Conservation (phyloP, 371 early-diverging fungal genomes). For the Syncephalastrum monosporum region DNA sequence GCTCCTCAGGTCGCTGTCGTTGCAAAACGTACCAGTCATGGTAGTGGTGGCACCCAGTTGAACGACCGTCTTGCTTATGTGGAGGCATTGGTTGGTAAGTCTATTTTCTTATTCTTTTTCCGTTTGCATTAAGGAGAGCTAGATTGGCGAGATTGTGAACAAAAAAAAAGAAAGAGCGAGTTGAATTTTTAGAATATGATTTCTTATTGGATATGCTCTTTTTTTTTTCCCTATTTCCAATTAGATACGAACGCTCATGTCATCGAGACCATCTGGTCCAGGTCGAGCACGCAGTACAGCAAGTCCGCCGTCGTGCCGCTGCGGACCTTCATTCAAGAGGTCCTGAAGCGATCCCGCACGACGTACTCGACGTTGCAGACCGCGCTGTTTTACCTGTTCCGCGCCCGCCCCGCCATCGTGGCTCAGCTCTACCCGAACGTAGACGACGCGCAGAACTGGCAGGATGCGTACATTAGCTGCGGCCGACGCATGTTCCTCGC, state of each 20-base stretch:
- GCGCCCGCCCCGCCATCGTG: constrained; percentile 39
- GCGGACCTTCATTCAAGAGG: constrained; percentile 73
- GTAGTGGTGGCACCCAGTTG: constrained; percentile 2
- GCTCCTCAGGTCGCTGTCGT: background rate
- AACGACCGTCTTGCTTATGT: constrained; percentile 44
- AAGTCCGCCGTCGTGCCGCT: constrained; percentile 61
- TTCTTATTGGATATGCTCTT: no score
- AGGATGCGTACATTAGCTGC: constrained; percentile 50
- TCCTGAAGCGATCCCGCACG: constrained; percentile 74
- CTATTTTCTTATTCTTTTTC: background rate
- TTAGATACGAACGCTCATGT: constrained; percentile 59
- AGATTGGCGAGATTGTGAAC: background rate
- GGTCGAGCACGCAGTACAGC: constrained; percentile 26
- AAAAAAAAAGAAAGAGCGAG: background rate
- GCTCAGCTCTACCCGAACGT: constrained; percentile 19
- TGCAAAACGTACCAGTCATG: background rate
- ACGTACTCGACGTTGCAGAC: constrained; percentile 79
- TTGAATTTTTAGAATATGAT: no score
- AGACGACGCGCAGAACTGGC: constrained; percentile 13
- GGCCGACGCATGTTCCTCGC: constrained; percentile 82
- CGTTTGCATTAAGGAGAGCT: background rate
- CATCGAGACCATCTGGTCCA: constrained; percentile 62
- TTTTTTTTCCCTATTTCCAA: constrained; percentile 1
- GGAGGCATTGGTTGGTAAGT: constrained; percentile 53
- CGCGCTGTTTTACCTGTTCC: constrained; percentile 69